Base-by-base conservation (phyloP, 2,329 filamentous ascomycete genomes). In the Penicillium sp. region DNA sequence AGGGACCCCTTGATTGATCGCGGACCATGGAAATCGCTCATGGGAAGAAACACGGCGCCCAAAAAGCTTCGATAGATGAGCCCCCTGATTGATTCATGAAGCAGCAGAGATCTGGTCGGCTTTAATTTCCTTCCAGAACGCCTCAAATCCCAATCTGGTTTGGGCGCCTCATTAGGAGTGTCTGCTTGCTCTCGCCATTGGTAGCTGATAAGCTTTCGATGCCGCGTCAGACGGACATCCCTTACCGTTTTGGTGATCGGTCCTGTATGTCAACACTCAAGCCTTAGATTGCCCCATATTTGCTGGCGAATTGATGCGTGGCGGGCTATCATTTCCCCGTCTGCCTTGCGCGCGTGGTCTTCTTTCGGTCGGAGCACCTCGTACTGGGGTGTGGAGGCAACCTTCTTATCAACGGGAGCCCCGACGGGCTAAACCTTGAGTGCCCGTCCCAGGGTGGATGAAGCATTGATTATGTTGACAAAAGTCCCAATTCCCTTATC, bases 41-140 rank as follows among this genome's bases (percentile, higher is more conserved):
- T 22, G 19, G 33, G 22, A 53, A 22, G 13, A 46, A 40, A 40
- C 35, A 46, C 46, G 42, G 57, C 14, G 22, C 10, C 51, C 25
- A 40, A 53, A 42, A 59, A 59, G 51, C 51, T 59, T 54, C 54
- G 54, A 6, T 11, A 37, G 28, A 25, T 19, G 40, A 16, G 30
- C 51, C 49, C 33, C 11, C 19, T 7, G 22, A 54, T 48, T 37
- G 57, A 42, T 33, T 14, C 10, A 26, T 30, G 6, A 14, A 4
- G 8, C 19, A 35, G 33, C 13, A 22, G 25, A 22, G 22, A 28
- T 38, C 42, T 38, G 19, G 19, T 48, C 57, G 33, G 49, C 49
- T 22, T 54, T 53, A 28, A 53, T 53, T 54, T 53, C 57, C 57
- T 37, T 42, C 43, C 25, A 48, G 43, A 56, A 56, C 38, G 53